phyloP scores from a whole-genome alignment of 768 basidiomycete species.

The Tephrocybe sp. region DNA sequence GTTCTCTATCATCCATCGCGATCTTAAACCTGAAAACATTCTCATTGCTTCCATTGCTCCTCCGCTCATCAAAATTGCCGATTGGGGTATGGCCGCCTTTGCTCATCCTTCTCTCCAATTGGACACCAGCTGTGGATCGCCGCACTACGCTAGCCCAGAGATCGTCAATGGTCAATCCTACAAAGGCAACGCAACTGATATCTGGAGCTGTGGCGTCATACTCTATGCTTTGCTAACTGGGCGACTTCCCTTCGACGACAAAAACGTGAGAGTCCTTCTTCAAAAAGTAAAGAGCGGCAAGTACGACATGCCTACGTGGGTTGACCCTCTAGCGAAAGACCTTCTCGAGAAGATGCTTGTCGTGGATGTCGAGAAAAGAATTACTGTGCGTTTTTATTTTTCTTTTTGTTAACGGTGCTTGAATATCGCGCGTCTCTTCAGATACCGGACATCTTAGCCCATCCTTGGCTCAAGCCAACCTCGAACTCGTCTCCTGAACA shows the following conservation, averaged over 20 bases:
- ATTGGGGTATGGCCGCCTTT: constrained; percentile 98
- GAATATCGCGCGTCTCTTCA: constrained; percentile 24
- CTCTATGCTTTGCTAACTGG: constrained; percentile 89
- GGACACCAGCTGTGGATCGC: constrained; percentile 94
- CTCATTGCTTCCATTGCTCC: constrained; percentile 81
- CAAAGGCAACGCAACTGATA: constrained; percentile 86
- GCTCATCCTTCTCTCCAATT: constrained; percentile 81
- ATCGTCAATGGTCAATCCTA: constrained; percentile 91
- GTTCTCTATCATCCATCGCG: constrained; percentile 96
- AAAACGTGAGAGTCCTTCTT: constrained; percentile 73
- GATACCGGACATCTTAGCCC: constrained; percentile 83
- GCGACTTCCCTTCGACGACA: constrained; percentile 91
- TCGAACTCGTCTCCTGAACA: constrained; percentile 20
- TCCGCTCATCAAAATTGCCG: constrained; percentile 91
- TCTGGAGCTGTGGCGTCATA: constrained; percentile 97
- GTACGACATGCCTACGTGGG: constrained; percentile 78
- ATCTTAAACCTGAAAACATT: constrained; percentile 97
- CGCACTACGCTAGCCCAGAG: constrained; percentile 96
- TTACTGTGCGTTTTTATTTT: constrained; percentile 56
- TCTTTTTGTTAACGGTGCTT: constrained; percentile 1
- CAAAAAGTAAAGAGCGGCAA: constrained; percentile 84
- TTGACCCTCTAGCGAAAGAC: constrained; percentile 84
- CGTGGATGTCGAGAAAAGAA: constrained; percentile 76
- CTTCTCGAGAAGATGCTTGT: constrained; percentile 85
- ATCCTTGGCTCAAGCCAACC: constrained; percentile 70